Conservation (phyloP, 495 filamentous ascomycete species). For the Apodospora peruviana region DNA sequence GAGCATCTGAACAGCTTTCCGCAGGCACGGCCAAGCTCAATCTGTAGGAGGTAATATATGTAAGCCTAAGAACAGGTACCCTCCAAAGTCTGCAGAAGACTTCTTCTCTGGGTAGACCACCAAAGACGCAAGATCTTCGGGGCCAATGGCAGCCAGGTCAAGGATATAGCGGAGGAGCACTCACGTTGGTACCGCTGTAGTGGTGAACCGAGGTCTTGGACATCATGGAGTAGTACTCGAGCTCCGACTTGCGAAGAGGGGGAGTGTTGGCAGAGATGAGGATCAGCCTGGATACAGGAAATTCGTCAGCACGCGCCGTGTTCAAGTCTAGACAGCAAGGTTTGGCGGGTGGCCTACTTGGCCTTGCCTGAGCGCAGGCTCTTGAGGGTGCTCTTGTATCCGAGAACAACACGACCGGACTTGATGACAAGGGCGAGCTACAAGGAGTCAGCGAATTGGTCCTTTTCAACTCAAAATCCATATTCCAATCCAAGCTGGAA, state of each 20-base stretch:
- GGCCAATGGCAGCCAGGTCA: constrained; percentile 8
- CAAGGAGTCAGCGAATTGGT: constrained; percentile 2
- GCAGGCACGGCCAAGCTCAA: constrained; percentile 85
- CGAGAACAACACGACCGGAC: constrained; percentile 74
- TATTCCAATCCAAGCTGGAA: too few species aligned
- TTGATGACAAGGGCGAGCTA: constrained; percentile 89
- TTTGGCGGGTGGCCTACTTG: constrained; percentile 54
- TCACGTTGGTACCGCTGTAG: constrained; percentile 96
- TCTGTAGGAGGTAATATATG: constrained; percentile 49
- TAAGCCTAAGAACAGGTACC: constrained; percentile 57
- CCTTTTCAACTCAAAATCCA: not conserved
- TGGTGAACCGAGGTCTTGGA: constrained; percentile 93
- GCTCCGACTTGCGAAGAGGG: constrained; percentile 89
- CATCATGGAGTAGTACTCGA: constrained; percentile 90
- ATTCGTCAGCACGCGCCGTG: too few species aligned
- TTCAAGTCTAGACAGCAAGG: too few species aligned
- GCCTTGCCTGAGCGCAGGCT: constrained; percentile 81
- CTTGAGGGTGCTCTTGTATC: constrained; percentile 97
- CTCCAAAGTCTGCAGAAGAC: constrained; percentile 74
- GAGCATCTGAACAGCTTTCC: constrained; percentile 60
- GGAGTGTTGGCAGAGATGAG: constrained; percentile 90
- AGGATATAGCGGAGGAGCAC: constrained; percentile 31
- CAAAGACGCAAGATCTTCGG: constrained; percentile 10
- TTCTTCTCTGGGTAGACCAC: constrained; percentile 70
- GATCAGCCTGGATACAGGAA: constrained; percentile 12